Conservation (phyloP, 2,329 filamentous ascomycete genomes). For the Phyllosticta citrichinensis region DNA sequence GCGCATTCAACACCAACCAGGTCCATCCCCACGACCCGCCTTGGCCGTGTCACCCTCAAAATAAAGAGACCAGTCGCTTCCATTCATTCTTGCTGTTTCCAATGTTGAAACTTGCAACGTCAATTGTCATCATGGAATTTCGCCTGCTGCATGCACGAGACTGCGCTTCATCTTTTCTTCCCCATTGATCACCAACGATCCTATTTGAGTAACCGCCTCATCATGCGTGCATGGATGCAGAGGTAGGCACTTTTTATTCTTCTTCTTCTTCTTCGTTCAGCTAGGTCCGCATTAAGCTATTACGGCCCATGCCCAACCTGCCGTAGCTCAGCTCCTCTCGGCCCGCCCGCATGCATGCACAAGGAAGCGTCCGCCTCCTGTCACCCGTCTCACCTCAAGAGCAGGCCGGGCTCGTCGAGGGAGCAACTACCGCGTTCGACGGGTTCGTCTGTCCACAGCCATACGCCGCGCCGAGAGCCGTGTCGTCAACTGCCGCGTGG, state of each 20-base stretch:
- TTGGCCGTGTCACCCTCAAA: background rate
- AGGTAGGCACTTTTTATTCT: no score
- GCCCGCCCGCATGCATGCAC: background rate
- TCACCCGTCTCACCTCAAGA: background rate
- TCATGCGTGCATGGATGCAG: background rate
- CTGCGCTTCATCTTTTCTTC: background rate
- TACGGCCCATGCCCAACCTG: background rate
- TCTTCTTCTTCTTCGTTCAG: no score
- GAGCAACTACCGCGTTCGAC: constrained; percentile 16
- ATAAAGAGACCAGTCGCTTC: background rate
- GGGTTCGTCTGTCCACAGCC: constrained; percentile 25
- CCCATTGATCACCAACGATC: background rate
- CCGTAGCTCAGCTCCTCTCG: background rate
- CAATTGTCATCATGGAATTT: background rate
- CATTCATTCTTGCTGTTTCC: background rate
- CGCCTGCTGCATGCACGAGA: background rate
- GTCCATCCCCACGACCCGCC: background rate
- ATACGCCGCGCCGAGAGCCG: constrained; percentile 23
- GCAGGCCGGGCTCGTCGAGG: constrained; percentile 10
- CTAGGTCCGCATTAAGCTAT: no score
- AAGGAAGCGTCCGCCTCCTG: background rate
- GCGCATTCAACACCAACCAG: background rate
- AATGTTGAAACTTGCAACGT: background rate
- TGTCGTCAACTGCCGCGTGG: constrained; percentile 36
- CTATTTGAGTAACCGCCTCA: background rate